Percentiles rank a stretch among this genome's conserved stretches.
phyloP scores from a whole-genome alignment of 2,329 filamentous ascomycete species.

The Ceratocystis eucalypticola region DNA sequence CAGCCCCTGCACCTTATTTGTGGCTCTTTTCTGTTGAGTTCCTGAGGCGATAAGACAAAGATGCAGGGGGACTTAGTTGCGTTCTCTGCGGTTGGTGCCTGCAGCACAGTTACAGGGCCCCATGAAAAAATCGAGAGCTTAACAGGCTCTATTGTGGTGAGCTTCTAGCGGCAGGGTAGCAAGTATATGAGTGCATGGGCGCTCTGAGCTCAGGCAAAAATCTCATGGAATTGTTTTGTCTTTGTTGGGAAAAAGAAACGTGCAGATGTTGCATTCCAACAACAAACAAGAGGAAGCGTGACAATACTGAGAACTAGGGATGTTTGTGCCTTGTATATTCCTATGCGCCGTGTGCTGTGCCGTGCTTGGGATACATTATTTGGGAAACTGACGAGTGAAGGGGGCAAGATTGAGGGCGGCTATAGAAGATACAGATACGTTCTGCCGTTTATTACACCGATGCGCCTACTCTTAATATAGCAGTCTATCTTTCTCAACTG shows the following conservation, averaged over 20 bases:
- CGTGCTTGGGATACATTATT: too few relatives aligned
- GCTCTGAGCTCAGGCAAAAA: background rate
- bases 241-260: conserved; percentile 7
- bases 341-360: background rate
- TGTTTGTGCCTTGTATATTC: background rate
- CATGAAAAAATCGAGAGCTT: background rate
- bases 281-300: background rate
- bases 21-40: background rate
- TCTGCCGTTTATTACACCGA: too few relatives aligned
- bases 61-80: background rate
- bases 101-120: background rate
- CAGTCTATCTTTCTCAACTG: background rate
- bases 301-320: background rate
- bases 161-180: background rate
- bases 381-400: too few relatives aligned
- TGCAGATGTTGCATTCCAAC: background rate
- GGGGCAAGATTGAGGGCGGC: too few relatives aligned
- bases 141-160: background rate
- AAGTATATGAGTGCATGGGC: background rate
- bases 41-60: background rate
- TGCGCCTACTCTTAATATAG: too few relatives aligned
- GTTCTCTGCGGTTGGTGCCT: background rate
- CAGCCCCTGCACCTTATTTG: background rate
- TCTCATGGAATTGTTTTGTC: background rate
- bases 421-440: too few relatives aligned